A percentile compares a stretch with the other conserved stretches of the same genome.
Conservation (phyloP, 2,329 filamentous ascomycete species). For the Apiospora kogelbergensis region DNA sequence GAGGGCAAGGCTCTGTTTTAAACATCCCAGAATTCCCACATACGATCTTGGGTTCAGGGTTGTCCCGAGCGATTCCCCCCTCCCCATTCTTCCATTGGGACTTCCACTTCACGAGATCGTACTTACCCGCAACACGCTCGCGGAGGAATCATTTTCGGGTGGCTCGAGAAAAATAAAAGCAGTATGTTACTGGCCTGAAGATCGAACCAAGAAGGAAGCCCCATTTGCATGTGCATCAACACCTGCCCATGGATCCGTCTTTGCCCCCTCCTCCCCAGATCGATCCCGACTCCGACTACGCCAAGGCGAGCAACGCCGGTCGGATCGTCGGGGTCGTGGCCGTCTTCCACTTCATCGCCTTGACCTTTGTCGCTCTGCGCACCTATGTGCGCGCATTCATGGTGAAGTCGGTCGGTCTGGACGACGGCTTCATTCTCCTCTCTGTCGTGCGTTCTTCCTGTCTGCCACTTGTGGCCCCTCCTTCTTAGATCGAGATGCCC, state of each 20-base stretch:
- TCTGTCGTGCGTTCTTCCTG: neutral
- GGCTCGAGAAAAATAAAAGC: neutral
- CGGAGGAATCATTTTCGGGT: neutral
- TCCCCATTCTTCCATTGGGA: too few species aligned
- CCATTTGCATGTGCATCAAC: neutral
- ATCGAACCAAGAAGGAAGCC: too few species aligned
- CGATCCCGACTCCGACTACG: neutral
- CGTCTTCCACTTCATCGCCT: neutral
- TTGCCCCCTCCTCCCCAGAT: neutral
- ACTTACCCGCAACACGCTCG: too few species aligned
- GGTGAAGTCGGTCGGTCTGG: neutral
- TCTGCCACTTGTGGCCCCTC: neutral
- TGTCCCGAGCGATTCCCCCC: too few species aligned
- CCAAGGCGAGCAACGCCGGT: neutral
- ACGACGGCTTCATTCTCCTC: neutral
- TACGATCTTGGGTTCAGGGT: too few species aligned
- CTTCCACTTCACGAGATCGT: too few species aligned
- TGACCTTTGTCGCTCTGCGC: neutral
- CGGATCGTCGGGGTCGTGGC: neutral
- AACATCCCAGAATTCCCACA: too few species aligned
- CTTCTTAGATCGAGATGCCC: too few species aligned
- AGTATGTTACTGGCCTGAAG: neutral
- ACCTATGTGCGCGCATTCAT: neutral
- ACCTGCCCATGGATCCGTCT: neutral
- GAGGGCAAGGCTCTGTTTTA: too few species aligned